A percentile compares a stretch with the other conserved stretches of the same genome.
Conservation (phyloP, 1,139 yeast species). For the Yamadazyma membranifaciens region DNA sequence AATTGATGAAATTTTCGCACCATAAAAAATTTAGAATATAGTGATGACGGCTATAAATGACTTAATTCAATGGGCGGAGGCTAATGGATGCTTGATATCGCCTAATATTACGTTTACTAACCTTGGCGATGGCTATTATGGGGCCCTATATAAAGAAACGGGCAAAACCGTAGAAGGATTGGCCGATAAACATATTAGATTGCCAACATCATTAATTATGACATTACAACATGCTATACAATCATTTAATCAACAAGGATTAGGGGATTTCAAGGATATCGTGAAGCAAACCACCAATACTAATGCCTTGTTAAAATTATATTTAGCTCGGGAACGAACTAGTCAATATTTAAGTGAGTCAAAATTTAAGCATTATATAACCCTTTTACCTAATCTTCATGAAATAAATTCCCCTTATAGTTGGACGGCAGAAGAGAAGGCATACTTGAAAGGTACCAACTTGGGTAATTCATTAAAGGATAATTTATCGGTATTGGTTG, state of each 20-base stretch:
- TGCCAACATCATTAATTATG: constrained; percentile 40
- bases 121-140: constrained; percentile 31
- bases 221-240: constrained; percentile 43
- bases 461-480: constrained; percentile 42
- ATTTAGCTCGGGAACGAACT: constrained; percentile 38
- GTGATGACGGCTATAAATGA: constrained; percentile 6
- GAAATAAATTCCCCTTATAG: constrained; percentile 59
- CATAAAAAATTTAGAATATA: neutral
- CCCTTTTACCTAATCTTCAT: constrained; percentile 52
- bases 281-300: constrained; percentile 24
- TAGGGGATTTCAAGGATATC: constrained; percentile 18
- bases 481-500: constrained; percentile 33
- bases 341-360: constrained; percentile 15
- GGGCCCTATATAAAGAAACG: constrained; percentile 28
- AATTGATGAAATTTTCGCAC: neutral
- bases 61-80: constrained; percentile 49
- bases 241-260: constrained; percentile 26
- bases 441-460: constrained; percentile 57
- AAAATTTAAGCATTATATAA: constrained; percentile 50
- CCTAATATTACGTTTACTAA: constrained; percentile 22
- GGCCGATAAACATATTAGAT: constrained; percentile 22
- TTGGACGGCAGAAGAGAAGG: constrained; percentile 55
- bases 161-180: constrained; percentile 10
- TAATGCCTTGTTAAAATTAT: constrained; percentile 48
- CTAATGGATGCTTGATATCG: constrained; percentile 46